Conservation (phyloP, 768 basidiomycete genomes). For the Boletus pseudo-olivaceus region DNA sequence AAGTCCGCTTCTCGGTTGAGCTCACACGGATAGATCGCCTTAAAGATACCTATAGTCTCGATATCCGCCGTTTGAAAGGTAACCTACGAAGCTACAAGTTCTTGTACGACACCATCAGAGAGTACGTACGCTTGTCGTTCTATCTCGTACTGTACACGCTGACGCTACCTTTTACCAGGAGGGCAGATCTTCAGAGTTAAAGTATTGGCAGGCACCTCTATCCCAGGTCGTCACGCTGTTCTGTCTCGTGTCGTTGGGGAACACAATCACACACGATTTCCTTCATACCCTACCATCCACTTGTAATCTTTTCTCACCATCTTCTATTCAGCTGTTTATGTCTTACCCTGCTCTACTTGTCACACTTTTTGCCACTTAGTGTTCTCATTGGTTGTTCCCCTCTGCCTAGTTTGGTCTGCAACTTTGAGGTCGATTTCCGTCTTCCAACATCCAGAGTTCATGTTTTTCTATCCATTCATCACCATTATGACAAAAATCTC, state of each 20-base stretch:
- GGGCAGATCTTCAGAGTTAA: constrained; percentile 37
- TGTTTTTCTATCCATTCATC: constrained; percentile 8
- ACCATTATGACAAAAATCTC: constrained; percentile 27
- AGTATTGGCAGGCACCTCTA: constrained; percentile 26
- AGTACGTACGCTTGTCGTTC: constrained; percentile 51
- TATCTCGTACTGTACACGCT: constrained; percentile 6
- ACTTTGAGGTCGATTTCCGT: neutral
- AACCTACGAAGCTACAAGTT: constrained; percentile 92
- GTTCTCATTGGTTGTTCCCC: constrained; percentile 13
- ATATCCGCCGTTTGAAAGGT: constrained; percentile 90
- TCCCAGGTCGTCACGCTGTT: neutral
- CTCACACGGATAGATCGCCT: constrained; percentile 86
- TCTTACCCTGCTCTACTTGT: constrained; percentile 22
- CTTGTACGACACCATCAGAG: constrained; percentile 81
- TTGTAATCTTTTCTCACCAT: constrained; percentile 20
- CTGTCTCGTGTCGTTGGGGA: constrained; percentile 1
- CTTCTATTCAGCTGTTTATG: constrained; percentile 18
- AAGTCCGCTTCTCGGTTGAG: constrained; percentile 96
- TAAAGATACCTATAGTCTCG: constrained; percentile 87
- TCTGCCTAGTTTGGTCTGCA: constrained; percentile 2
- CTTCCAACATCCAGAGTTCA: neutral
- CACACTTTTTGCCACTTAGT: constrained; percentile 15
- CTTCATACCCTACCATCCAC: constrained; percentile 29
- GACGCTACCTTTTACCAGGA: constrained; percentile 23
- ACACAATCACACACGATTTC: constrained; percentile 6